Evolutionary conservation across 139 green algal species (phyloP), one percentile per base, ranked within the genome.

Genomic region (Raphidocelis subcapitata): DNA sequence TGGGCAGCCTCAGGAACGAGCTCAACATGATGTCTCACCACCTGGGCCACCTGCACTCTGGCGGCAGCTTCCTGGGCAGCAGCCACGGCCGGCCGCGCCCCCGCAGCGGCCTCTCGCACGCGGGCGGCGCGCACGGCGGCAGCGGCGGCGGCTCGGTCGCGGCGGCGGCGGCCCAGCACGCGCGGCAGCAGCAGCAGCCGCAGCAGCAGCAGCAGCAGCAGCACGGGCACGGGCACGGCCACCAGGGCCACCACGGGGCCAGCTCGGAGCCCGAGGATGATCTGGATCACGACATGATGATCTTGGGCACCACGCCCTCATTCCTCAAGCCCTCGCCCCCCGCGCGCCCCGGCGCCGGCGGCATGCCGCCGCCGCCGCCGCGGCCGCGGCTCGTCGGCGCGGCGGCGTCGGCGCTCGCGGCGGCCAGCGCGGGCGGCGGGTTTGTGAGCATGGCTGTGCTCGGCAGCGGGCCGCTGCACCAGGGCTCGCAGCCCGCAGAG

Each of bases 241-340:
- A 52, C 32, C 74, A 49, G 56, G 51, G 72, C 37, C 67, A 75
- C 21, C 47, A 68, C 5, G 55, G 68, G 32, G 62, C 64, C 20
- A 62, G 74, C 23, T 72, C 75, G 76, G 76, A 83, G 35, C 56
- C 80, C 31, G 82, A 89, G 18, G 84, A 90, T 33, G 86, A 92
- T 31, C 47, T 86, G 28, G 68, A 87, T 21, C 84, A 91, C n/a
- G 87, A 94, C 51, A 84, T 89, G 59, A 92, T 93, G 87, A 83
- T 95, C 4, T 77, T 95, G 51, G 90, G 90, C 31, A 86, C 82
- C 56, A 91, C 87, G 0, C 87, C 88, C 20, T 46, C 80, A 32
- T 81, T 89, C 41, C 72, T 52, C 52, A 79, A 57, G 57, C 46
- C 26, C 57, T 16, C 54, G 49, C 60, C 64, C 28, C 61, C 52